Conservation (phyloP, 2,329 filamentous ascomycete species). For the Colletotrichum lini region DNA sequence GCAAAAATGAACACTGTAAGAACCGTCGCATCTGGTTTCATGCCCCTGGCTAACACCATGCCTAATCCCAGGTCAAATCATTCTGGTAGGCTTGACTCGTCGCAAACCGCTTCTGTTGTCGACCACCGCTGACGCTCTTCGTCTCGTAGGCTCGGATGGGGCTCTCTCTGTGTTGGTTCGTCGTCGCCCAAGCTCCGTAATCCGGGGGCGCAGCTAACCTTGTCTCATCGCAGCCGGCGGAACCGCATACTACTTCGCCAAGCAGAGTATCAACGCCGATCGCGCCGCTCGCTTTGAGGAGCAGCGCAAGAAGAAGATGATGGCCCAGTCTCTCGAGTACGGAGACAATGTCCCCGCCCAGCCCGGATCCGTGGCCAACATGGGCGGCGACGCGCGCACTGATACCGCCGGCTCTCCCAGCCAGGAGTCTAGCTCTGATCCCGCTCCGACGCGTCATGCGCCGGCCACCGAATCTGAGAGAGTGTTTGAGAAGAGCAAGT, state of each 20-base stretch:
- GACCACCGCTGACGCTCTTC: constrained; percentile 37
- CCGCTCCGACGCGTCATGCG: constrained; percentile 88
- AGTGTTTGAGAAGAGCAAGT: constrained; percentile 87
- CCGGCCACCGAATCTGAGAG: constrained; percentile 78
- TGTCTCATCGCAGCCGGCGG: constrained; percentile 76
- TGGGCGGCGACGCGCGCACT: constrained; percentile 68
- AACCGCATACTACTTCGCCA: constrained; percentile 95
- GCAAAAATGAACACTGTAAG: constrained; percentile 70
- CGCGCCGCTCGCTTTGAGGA: constrained; percentile 80
- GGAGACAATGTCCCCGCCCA: constrained; percentile 54
- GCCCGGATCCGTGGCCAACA: constrained; percentile 53
- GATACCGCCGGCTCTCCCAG: constrained; percentile 75
- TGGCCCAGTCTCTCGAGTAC: constrained; percentile 69
- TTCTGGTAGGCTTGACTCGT: constrained; percentile 69
- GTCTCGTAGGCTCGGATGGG: constrained; percentile 85
- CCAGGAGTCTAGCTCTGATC: constrained; percentile 81
- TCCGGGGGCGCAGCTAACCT: constrained; percentile 39
- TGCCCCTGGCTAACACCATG: constrained; percentile 39
- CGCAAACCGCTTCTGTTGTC: constrained; percentile 20
- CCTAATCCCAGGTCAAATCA: constrained; percentile 68
- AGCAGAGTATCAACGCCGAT: constrained; percentile 93
- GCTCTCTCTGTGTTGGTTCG: constrained; percentile 86
- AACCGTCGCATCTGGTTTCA: constrained; percentile 42
- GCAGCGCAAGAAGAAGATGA: constrained; percentile 74
- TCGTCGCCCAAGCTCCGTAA: constrained; percentile 22